These are phyloP conservation scores for Pelargonium nanum DNA, from an alignment of 345 rosid genomes.

Conservation along the genomic window DNA sequence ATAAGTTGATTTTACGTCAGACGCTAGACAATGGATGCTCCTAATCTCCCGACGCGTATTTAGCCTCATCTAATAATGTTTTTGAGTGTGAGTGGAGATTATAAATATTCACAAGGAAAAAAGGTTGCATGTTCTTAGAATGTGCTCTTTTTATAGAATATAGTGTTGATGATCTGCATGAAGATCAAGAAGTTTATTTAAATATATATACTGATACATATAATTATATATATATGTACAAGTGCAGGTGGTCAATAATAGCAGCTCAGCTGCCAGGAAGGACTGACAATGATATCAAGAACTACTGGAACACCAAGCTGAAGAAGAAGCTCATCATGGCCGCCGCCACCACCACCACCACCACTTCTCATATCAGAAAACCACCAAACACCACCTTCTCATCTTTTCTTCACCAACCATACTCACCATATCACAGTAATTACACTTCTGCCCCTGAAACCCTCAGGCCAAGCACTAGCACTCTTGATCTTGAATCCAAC, in stretches of 20 bases:
- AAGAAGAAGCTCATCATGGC: slow-evolving; percentile 62
- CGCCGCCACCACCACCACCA: slow-evolving; percentile 12
- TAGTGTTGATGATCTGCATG: no score
- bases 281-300: slow-evolving; percentile 86
- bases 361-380: slow-evolving; percentile 10
- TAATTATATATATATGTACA: neutral
- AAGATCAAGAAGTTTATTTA: no score
- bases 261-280: slow-evolving; percentile 86
- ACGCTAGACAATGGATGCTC: no score
- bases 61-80: no score
- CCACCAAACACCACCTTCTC: slow-evolving; percentile 18
- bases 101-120: no score
- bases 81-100: neutral
- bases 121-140: no score
- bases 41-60: no score
- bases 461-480: slow-evolving; percentile 18
- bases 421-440: slow-evolving; percentile 18
- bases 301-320: slow-evolving; percentile 90
- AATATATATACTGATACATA: no score
- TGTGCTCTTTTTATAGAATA: no score
- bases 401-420: slow-evolving; percentile 22
- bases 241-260: slow-evolving; percentile 71
- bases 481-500: slow-evolving; percentile 10
- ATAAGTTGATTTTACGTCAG: no score
- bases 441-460: slow-evolving; percentile 15